Conservation (phyloP, 148 eudicot species). For the Amaranthus palmeri region DNA sequence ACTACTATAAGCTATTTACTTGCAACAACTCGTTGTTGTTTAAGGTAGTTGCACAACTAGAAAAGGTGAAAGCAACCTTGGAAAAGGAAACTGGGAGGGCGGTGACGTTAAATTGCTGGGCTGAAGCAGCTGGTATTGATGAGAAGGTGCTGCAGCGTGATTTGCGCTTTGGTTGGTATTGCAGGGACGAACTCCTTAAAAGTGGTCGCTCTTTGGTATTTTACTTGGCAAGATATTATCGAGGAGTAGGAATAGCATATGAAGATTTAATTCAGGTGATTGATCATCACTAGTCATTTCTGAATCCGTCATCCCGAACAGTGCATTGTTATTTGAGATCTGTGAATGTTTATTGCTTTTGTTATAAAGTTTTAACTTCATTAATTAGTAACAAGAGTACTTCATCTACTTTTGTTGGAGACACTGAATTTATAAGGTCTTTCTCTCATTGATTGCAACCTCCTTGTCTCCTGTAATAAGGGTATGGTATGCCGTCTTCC, state of each 20-base stretch:
- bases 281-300: not conserved
- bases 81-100: conserved; percentile 63
- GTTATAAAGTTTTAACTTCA: not conserved
- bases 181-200: conserved; percentile 66
- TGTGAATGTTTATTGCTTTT: not conserved
- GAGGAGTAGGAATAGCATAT: conserved; percentile 57
- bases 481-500: too few relatives aligned
- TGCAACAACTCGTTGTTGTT: conserved; percentile 11
- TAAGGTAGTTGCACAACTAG: conserved; percentile 74
- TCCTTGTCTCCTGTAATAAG: too few relatives aligned
- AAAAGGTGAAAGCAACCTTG: conserved; percentile 47
- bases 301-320: too few relatives aligned
- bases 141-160: conserved; percentile 51
- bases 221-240: conserved; percentile 67
- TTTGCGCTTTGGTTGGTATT: conserved; percentile 70
- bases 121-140: conserved; percentile 74
- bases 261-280: conserved; percentile 83
- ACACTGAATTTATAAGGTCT: too few relatives aligned
- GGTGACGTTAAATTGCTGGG: conserved; percentile 65
- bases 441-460: too few relatives aligned
- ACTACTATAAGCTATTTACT: not conserved
- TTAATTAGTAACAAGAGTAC: not conserved
- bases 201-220: conserved; percentile 70
- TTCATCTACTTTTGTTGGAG: too few relatives aligned
- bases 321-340: not conserved